phyloP scores from a whole-genome alignment of 148 eudicot species.

The Rhododendron ferrugineum region DNA sequence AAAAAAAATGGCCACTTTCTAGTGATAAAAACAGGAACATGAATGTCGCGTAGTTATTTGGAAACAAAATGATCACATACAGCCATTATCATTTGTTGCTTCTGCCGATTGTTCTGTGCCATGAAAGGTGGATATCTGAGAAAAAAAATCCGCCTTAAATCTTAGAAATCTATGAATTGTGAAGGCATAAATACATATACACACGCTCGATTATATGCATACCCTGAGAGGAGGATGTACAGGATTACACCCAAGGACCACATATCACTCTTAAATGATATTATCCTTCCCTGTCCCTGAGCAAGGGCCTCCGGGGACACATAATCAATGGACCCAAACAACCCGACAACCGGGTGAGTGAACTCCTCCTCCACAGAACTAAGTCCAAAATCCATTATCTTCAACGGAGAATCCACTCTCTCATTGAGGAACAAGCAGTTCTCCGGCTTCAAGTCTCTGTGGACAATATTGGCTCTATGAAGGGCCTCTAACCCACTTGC shows the following conservation, averaged over 20 bases:
- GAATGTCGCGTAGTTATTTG: neutral
- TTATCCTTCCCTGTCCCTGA: slow-evolving; percentile 3
- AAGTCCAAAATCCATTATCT: slow-evolving; percentile 52
- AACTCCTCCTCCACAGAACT: slow-evolving; percentile 54
- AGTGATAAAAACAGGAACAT: neutral
- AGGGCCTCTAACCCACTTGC: slow-evolving; percentile 37
- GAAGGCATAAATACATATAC: too few relatives aligned
- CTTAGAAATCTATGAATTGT: neutral
- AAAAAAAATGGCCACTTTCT: neutral
- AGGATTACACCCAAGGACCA: slow-evolving; percentile 55
- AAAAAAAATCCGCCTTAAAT: neutral
- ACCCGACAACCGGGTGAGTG: slow-evolving; percentile 47
- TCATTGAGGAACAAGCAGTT: slow-evolving; percentile 43
- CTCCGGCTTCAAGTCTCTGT: slow-evolving; percentile 52
- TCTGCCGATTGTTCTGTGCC: slow-evolving; percentile 40
- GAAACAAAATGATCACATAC: slow-evolving; percentile 20
- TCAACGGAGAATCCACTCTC: slow-evolving; percentile 32
- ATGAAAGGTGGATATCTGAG: slow-evolving; percentile 50
- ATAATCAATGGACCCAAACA: slow-evolving; percentile 55
- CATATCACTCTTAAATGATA: slow-evolving; percentile 37
- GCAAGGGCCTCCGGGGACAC: slow-evolving; percentile 52
- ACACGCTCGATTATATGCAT: neutral
- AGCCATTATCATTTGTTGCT: slow-evolving; percentile 50
- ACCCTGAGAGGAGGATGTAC: slow-evolving; percentile 55
- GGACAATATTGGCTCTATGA: slow-evolving; percentile 35